Conservation (phyloP, 495 filamentous ascomycete species). For the Poronia punctata region DNA sequence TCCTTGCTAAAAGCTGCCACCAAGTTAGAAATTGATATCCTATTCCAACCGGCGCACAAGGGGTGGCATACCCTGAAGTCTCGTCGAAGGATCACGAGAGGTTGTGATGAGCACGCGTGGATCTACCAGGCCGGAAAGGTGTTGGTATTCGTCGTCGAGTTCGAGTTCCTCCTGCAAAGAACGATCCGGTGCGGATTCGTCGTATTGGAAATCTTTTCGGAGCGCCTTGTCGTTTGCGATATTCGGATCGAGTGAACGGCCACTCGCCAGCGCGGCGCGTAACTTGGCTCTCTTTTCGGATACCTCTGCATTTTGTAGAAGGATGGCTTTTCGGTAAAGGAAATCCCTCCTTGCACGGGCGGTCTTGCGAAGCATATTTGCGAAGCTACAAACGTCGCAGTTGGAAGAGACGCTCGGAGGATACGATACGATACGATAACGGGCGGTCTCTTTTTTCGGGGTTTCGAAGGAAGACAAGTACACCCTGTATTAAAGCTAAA, state of each 20-base stretch:
- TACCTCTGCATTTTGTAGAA: constrained; percentile 86
- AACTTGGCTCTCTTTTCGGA: constrained; percentile 83
- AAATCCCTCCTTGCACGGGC: constrained; percentile 86
- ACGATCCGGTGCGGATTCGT: constrained; percentile 64
- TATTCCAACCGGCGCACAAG: neutral
- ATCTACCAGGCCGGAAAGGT: constrained; percentile 77
- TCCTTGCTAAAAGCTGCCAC: constrained; percentile 74
- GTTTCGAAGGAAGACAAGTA: too few relatives aligned
- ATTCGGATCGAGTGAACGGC: constrained; percentile 74
- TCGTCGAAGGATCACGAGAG: constrained; percentile 75
- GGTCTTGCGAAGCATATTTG: constrained; percentile 48
- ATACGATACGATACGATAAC: too few relatives aligned
- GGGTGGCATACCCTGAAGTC: constrained; percentile 47
- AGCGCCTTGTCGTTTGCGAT: constrained; percentile 86
- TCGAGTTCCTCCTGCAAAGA: constrained; percentile 58
- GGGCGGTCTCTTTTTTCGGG: too few relatives aligned
- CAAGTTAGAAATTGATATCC: constrained; percentile 17
- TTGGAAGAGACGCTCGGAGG: too few relatives aligned
- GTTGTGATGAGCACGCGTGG: constrained; percentile 80
- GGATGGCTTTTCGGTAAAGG: constrained; percentile 62
- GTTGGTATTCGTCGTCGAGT: constrained; percentile 92
- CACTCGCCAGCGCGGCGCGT: constrained; percentile 70
- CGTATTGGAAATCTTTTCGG: constrained; percentile 86
- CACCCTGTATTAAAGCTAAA: too few relatives aligned
- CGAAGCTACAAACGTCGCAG: too few relatives aligned